Evolutionary conservation across 805 yeast genomes (phyloP), one percentile per base, ranked within the genome.

Genomic region (Metschnikowia similis): DNA sequence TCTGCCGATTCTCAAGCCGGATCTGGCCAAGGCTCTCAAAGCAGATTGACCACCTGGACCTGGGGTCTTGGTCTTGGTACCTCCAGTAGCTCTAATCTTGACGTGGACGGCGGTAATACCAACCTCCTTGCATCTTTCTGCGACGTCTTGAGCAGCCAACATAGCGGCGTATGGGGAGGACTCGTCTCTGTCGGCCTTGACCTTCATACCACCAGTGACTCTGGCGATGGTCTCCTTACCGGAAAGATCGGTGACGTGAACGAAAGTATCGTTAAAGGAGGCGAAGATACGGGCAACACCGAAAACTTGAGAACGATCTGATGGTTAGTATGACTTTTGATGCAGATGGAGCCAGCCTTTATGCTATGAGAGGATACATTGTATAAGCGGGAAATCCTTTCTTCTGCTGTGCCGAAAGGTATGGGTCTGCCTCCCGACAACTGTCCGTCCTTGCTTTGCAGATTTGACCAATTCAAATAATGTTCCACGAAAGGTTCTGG

Each of bases 141-240:
- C 99, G 71, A 87, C 99, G 74, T 95, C 99, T 84, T 94, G 99
- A 65, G 99, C 97, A 75, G 99, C 99, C 84, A 94, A 87, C 99
- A 94, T 94, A 73, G 97, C 99, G 74, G 99, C 99, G 87, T 94
- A 94, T 78, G 99, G 99, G 65, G 99, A 89, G 59, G 98, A 92
- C 85, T 94, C 99, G 77, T 95, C 99, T 84, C 98, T 89, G 84
- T 94, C 99, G 71, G 99, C 99, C 86, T 94, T 94, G 79, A 94
- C 99, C 85, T 94, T 94, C 99, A 94, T 94, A 81, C 99, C 99
- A 85, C 99, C 99, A 73, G 99, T 94, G 69, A 94, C 97, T 83
- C 98, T 90, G 83, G 96, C 85, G 74, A 94, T 92, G 81, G 99
- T 94, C 83, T 95, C 99, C 80, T 92, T 94, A 80, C 99, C 99